These are phyloP conservation scores for Carex parvula DNA, from an alignment of 176 grass and related monocot genomes.

Conservation along the genomic window DNA sequence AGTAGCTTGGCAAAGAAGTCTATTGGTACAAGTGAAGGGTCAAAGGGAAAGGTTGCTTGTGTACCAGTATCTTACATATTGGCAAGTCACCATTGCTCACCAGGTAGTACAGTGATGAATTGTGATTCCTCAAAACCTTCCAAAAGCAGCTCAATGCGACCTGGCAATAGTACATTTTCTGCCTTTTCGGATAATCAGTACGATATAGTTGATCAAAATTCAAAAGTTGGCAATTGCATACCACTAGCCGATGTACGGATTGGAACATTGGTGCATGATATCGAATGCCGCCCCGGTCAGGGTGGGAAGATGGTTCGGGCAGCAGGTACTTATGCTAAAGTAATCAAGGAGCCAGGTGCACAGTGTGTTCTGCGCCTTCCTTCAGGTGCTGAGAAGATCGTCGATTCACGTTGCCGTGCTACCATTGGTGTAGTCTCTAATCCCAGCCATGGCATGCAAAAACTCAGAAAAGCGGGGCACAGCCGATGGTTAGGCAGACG, in stretches of 20 bases:
- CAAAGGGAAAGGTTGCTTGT: background rate
- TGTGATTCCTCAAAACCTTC: conserved; percentile 31
- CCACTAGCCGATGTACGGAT: conserved; percentile 24
- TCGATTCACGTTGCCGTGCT: conserved; percentile 16
- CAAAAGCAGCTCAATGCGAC: conserved; percentile 10
- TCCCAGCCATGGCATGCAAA: conserved; percentile 11
- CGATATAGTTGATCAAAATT: conserved; percentile 26
- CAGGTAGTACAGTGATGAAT: conserved; percentile 33
- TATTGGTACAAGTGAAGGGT: background rate
- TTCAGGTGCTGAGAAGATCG: conserved; percentile 25
- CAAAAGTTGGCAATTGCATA: conserved; percentile 29
- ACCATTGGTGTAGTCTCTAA: conserved; percentile 22
- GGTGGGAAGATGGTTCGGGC: conserved; percentile 25
- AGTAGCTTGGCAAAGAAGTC: background rate
- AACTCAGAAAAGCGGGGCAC: conserved; percentile 31
- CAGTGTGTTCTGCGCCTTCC: conserved; percentile 21
- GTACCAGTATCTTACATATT: conserved; percentile 37
- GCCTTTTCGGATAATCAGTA: background rate
- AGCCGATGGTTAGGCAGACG: conserved; percentile 32
- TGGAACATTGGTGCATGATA: conserved; percentile 22
- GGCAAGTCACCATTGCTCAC: conserved; percentile 28
- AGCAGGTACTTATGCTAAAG: conserved; percentile 26
- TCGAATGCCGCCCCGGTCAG: conserved; percentile 17
- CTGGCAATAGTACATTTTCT: background rate
- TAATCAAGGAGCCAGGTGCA: conserved; percentile 22